Evolutionary conservation across 2,329 filamentous ascomycete species (phyloP).

Genomic region (Davidsoniella eucalypti): DNA sequence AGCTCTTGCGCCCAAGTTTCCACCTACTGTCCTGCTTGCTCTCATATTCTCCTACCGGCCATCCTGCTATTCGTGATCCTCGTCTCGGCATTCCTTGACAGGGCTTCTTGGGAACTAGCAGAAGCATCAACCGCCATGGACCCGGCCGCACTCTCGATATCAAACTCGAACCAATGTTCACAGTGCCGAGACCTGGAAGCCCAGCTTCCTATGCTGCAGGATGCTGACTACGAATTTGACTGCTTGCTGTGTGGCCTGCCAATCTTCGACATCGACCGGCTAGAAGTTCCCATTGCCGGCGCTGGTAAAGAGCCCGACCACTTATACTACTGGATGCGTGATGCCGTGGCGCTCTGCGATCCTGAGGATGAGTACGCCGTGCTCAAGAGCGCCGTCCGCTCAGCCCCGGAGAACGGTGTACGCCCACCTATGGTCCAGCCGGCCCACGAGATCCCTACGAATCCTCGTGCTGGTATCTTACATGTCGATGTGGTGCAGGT

Average conservation of each 20-base stretch:
- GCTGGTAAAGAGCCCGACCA: background rate
- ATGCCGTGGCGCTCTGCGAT: constrained; percentile 1
- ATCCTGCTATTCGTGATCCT: too few species aligned
- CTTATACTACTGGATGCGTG: background rate
- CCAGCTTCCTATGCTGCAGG: background rate
- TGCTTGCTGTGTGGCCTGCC: background rate
- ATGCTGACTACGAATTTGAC: constrained; percentile 1
- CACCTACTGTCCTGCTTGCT: too few species aligned
- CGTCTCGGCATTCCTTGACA: too few species aligned
- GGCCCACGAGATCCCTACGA: too few species aligned
- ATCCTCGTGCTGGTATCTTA: background rate
- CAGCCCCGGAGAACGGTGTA: too few species aligned
- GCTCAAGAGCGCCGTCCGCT: background rate
- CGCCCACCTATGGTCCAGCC: too few species aligned
- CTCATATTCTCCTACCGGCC: too few species aligned
- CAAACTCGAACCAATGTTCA: background rate
- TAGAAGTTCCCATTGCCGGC: background rate
- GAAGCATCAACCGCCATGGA: too few species aligned
- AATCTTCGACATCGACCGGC: background rate
- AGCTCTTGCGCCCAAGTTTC: too few species aligned
- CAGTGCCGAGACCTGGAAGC: background rate
- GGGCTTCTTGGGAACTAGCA: too few species aligned
- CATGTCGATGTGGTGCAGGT: background rate
- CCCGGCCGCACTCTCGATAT: background rate
- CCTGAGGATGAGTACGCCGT: background rate